A percentile compares a stretch with the other conserved stretches of the same genome.
These are phyloP conservation scores for Aspergillus viridinutans DNA, from an alignment of 2,329 filamentous ascomycete genomes.

Conservation along the genomic window DNA sequence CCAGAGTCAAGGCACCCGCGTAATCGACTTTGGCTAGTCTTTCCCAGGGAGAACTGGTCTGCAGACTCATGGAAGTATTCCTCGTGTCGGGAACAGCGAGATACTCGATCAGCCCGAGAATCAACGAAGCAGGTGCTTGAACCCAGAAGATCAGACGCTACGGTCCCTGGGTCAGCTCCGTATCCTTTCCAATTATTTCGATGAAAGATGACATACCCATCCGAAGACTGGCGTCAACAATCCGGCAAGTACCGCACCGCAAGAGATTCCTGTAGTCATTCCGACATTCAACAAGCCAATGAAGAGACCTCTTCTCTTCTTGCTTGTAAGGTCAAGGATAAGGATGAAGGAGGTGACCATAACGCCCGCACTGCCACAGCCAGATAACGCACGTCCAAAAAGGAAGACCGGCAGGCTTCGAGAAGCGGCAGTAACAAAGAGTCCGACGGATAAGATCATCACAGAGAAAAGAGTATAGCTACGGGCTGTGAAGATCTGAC, in stretches of 20 bases:
- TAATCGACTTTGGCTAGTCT: constrained; percentile 71
- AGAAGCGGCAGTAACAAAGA: constrained; percentile 61
- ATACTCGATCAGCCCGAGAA: constrained; percentile 60
- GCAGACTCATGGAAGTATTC: constrained; percentile 34
- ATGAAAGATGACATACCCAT: constrained; percentile 55
- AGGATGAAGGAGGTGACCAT: constrained; percentile 71
- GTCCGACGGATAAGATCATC: constrained; percentile 57
- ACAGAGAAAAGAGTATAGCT: constrained; percentile 61
- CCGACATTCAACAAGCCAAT: constrained; percentile 71
- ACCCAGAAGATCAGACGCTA: constrained; percentile 69
- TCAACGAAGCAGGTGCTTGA: constrained; percentile 62
- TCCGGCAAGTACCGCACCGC: constrained; percentile 68
- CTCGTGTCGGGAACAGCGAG: constrained; percentile 58
- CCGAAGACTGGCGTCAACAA: constrained; percentile 60
- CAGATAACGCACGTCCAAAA: constrained; percentile 62
- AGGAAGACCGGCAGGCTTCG: constrained; percentile 60
- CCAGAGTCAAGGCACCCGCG: constrained; percentile 63
- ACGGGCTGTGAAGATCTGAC: constrained; percentile 68
- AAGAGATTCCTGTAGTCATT: constrained; percentile 66
- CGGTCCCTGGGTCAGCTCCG: neutral
- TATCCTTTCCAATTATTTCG: neutral
- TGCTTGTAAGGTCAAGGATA: constrained; percentile 67
- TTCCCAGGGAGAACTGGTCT: constrained; percentile 36
- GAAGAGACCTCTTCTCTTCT: constrained; percentile 65
- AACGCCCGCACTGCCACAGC: constrained; percentile 66